Conservation (phyloP, 257 asterid genomes). For the Solanum megistacrolobum region DNA sequence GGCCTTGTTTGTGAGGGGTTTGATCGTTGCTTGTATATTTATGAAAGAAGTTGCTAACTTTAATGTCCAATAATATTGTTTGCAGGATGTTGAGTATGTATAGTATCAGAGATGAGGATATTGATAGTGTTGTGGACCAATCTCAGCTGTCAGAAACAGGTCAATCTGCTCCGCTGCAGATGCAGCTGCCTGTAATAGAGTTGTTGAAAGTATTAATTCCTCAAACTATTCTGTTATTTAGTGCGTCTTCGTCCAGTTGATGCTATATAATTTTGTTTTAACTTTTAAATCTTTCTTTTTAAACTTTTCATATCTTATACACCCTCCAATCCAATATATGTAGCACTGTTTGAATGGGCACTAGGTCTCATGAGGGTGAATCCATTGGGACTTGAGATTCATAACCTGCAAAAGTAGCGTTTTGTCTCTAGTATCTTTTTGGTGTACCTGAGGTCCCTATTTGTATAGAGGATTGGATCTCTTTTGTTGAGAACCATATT, state of each 20-base stretch:
- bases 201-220: constrained; percentile 60
- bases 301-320: neutral
- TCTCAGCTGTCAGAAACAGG: constrained; percentile 50
- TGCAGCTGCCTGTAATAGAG: constrained; percentile 81
- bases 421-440: neutral
- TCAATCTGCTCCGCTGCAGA: constrained; percentile 46
- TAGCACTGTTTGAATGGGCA: neutral
- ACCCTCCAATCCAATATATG: neutral
- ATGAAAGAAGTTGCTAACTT: constrained; percentile 6
- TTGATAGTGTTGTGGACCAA: constrained; percentile 46
- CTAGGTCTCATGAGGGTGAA: neutral
- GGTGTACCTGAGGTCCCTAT: neutral
- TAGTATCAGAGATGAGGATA: constrained; percentile 68
- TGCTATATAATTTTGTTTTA: neutral
- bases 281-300: neutral
- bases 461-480: neutral
- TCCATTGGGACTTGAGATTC: neutral
- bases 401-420: neutral
- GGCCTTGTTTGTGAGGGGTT: neutral
- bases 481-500: neutral
- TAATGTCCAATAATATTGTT: constrained; percentile 10
- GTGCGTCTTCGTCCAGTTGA: neutral
- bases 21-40: neutral
- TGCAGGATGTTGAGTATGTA: constrained; percentile 91
- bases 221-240: constrained; percentile 1